Conservation (phyloP, 371 early-diverging fungal genomes). For the Mortierella sp. region DNA sequence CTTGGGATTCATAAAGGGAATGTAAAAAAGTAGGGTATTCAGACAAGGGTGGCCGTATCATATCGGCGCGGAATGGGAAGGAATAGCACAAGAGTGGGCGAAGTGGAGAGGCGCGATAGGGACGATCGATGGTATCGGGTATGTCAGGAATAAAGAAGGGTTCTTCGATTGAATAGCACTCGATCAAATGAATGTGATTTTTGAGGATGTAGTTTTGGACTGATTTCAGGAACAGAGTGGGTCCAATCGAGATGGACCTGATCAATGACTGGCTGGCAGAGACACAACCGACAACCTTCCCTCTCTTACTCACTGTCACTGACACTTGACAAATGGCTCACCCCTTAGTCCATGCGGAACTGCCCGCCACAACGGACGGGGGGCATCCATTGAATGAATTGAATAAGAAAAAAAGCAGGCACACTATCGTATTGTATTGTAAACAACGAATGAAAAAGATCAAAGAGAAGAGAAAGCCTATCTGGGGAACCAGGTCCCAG, state of each 20-base stretch:
- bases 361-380: conserved; percentile 6
- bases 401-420: conserved; percentile 5
- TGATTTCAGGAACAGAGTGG: conserved; percentile 11
- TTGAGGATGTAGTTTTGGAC: neutral
- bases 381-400: neutral
- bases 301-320: neutral
- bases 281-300: neutral
- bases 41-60: neutral
- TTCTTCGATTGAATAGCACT: neutral
- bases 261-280: neutral
- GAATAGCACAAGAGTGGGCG: neutral
- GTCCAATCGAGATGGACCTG: neutral
- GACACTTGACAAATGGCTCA: too few species aligned
- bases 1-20: neutral
- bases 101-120: neutral
- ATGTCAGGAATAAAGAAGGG: neutral
- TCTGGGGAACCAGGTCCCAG: conserved; percentile 2
- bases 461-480: neutral
- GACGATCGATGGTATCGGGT: neutral
- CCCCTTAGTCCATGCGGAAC: neutral
- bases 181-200: neutral
- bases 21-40: neutral
- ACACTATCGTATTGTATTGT: neutral
- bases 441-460: neutral
- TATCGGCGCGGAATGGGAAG: neutral